Evolutionary conservation across 257 asterid species (phyloP), one percentile per base, ranked within the genome.

Genomic region (Cinchona pubescens): DNA sequence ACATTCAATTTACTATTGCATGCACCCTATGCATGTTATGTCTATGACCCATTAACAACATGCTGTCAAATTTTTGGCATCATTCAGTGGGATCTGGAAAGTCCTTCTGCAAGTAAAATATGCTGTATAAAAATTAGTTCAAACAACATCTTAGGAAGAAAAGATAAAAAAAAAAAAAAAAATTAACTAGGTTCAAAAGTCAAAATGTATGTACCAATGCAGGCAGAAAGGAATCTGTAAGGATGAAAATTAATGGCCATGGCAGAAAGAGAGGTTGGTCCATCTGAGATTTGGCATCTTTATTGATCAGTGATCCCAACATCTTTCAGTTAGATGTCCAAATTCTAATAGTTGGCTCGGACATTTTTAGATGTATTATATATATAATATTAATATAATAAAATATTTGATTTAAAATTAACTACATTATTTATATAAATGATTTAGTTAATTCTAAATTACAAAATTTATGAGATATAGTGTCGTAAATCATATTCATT

Each of bases 261-360:
- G 65, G 65, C 65, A 59, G 21, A 27, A 27, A 59, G 21, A 27
- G 65, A 59, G 65, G 65, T 23, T 12, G 65, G 65, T 29, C 65
- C 65, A 59, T 59, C 7, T 59, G 38, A 59, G 19, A 29, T 59
- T 59, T 59, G 64, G 27, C 37, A 59, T 10, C 37, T 27, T 27
- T 13, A 27, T 30, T 14, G 7, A 11, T 1, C 65, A 29, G n/a
- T n/a, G n/a, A n/a, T n/a, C 4, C 34, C 37, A 59, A n/a, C n/a
- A n/a, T 29, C 65, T 10, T 58, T 59, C 4, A 13, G 37, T 27
- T 59, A 27, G 34, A 8, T 59, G 65, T 59, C 65, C 65, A 27
- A 59, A 27, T 59, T 59, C 65, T 27, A 59, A 59, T 59, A 27
- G 65, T 27, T 59, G 65, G 65, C 65, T n/a, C n/a, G n/a, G n/a